Evolutionary conservation across 2,329 filamentous ascomycete species (phyloP).

Genomic region (Hymenoscyphus salicellus): DNA sequence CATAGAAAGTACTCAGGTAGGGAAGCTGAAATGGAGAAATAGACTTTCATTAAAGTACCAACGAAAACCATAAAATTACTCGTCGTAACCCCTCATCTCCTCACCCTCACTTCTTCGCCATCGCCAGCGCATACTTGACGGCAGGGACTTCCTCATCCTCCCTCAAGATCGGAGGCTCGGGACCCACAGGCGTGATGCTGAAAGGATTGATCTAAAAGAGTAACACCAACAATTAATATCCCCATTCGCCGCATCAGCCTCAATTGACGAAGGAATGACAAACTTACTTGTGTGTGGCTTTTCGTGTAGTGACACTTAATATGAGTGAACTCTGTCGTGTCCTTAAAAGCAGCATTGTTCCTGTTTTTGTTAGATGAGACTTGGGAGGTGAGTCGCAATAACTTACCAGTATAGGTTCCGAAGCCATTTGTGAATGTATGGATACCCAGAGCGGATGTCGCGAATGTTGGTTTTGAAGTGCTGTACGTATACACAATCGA

Average conservation of each 20-base stretch:
- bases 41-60: neutral
- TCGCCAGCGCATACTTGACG: conserved; percentile 37
- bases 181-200: conserved; percentile 80
- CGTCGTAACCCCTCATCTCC: neutral
- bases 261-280: neutral
- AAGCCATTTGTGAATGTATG: conserved; percentile 64
- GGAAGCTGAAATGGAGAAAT: neutral
- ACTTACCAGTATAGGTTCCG: conserved; percentile 57
- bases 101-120: conserved; percentile 24
- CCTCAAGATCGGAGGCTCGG: conserved; percentile 75
- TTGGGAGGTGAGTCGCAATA: no score
- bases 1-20: neutral
- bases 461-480: conserved; percentile 72
- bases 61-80: neutral
- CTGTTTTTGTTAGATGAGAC: no score
- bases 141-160: conserved; percentile 74
- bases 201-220: conserved; percentile 59
- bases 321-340: conserved; percentile 36
- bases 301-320: conserved; percentile 94
- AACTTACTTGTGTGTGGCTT: conserved; percentile 51
- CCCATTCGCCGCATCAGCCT: conserved; percentile 41
- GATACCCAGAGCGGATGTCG: conserved; percentile 47
- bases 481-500: conserved; percentile 76
- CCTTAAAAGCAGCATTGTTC: conserved; percentile 61
- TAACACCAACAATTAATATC: neutral